These are phyloP conservation scores for Protostelium mycophagum DNA, from an alignment of 78 protist species.

Conservation along the genomic window DNA sequence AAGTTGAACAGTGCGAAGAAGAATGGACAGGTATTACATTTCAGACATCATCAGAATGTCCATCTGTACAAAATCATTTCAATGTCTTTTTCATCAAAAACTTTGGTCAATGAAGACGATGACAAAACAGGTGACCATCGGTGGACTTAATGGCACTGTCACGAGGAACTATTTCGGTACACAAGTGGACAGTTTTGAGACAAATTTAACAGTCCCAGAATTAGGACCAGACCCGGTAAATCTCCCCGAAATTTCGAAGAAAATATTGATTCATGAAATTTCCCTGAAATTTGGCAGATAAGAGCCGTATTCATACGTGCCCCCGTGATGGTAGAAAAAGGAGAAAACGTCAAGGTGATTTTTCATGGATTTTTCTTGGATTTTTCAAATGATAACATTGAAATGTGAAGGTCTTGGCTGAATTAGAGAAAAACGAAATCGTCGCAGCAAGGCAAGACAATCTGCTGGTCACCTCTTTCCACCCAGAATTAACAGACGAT, in stretches of 20 bases:
- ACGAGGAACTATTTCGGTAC: background rate
- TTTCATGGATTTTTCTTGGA: background rate
- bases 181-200: background rate
- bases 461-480: background rate
- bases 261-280: background rate
- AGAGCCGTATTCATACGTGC: background rate
- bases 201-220: background rate
- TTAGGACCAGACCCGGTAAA: background rate
- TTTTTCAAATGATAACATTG: too few relatives aligned
- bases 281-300: too few relatives aligned
- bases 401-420: background rate
- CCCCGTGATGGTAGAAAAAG: background rate
- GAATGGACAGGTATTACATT: background rate
- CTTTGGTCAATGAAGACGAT: background rate
- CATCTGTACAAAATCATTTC: too few relatives aligned
- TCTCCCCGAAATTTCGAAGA: background rate
- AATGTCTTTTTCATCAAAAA: background rate
- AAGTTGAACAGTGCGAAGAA: background rate
- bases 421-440: background rate
- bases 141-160: background rate
- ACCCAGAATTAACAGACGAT: background rate
- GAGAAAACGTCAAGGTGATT: background rate
- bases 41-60: too few relatives aligned
- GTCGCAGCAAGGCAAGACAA: background rate
- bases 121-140: slow-evolving; percentile 2